Evolutionary conservation across 1,284 basidiomycete species (phyloP).

Genomic region (Sporisorium graminicola): DNA sequence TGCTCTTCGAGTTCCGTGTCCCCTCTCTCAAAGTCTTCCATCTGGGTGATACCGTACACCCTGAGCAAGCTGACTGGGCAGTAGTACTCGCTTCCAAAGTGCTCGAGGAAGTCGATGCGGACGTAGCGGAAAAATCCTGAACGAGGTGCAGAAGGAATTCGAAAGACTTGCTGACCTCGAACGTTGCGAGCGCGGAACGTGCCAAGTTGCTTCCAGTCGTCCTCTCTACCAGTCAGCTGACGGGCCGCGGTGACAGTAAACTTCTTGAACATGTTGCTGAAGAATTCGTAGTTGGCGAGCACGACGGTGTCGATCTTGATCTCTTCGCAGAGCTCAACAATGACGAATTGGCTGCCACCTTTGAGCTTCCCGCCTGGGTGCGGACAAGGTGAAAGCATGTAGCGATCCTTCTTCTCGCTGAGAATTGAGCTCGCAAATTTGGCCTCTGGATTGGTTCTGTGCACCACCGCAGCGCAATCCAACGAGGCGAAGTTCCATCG

Average conservation of each 20-base stretch:
- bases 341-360: slow-evolving; percentile 78
- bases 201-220: slow-evolving; percentile 74
- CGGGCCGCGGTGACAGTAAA: slow-evolving; percentile 88
- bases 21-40: slow-evolving; percentile 84
- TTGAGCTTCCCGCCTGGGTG: slow-evolving; percentile 17
- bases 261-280: slow-evolving; percentile 94
- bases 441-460: slow-evolving; percentile 82
- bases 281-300: slow-evolving; percentile 97
- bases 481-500: slow-evolving; percentile 90
- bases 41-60: slow-evolving; percentile 94
- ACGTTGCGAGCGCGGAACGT: slow-evolving; percentile 88
- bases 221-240: slow-evolving; percentile 79
- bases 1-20: slow-evolving; percentile 87
- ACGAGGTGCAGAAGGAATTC: slow-evolving; percentile 40
- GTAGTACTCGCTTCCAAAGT: slow-evolving; percentile 95
- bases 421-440: slow-evolving; percentile 88
- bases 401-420: slow-evolving; percentile 89
- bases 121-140: slow-evolving; percentile 77
- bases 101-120: slow-evolving; percentile 91
- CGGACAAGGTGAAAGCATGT: slow-evolving; percentile 95
- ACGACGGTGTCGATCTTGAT: slow-evolving; percentile 95
- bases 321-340: slow-evolving; percentile 97
- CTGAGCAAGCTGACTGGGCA: slow-evolving; percentile 93
- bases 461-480: slow-evolving; percentile 93
- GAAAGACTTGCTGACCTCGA: slow-evolving; percentile 82